Base-by-base conservation (phyloP, 805 yeast species). In the Spathaspora girioi region DNA sequence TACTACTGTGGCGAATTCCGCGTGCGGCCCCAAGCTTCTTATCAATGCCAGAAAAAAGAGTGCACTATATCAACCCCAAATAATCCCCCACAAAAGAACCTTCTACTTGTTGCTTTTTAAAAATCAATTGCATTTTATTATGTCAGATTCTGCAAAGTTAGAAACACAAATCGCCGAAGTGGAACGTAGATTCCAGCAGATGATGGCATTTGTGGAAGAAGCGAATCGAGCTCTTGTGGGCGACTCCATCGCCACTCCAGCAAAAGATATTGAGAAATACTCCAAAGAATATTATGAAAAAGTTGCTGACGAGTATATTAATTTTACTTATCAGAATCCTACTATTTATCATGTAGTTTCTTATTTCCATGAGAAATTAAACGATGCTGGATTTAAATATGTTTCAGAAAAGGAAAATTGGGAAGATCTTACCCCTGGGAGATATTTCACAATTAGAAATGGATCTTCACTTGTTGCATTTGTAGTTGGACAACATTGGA, bases 291-390 rank as follows among this genome's bases (percentile, higher is more conserved):
- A 57, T 51, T 67, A 50, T 51, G 60, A 57, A 23, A 42, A 54
- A 19, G 61, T 60, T 50, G 71, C 74, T 26, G 64, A 79, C n/a
- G 74, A 78, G 43, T 88, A 85, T 68, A 77, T 87, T 53, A 82
- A 83, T 56, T 89, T 89, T 72, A 86, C 90, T 47, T 82, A 83
- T 64, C 70, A 75, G 35, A 80, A 80, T 58, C 96, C 96, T 46
- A 88, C 96, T 15, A 83, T 83, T 40, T 88, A 69, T 71, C 96
- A 89, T 63, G 91, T 84, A 23, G 83, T 86, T 14, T 65, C 76
- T 38, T 68, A 71, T 60, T 76, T 87, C 52, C 63, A 80, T 43
- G 60, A 68, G 32, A 63, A 75, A 51, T 70, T 89, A 53, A 77
- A 75, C 46, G 67, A 68, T 3, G 75, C 79, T 41, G 96, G 96